phyloP scores from a whole-genome alignment of 2,329 filamentous ascomycete species.

The Monosporascus sp. region DNA sequence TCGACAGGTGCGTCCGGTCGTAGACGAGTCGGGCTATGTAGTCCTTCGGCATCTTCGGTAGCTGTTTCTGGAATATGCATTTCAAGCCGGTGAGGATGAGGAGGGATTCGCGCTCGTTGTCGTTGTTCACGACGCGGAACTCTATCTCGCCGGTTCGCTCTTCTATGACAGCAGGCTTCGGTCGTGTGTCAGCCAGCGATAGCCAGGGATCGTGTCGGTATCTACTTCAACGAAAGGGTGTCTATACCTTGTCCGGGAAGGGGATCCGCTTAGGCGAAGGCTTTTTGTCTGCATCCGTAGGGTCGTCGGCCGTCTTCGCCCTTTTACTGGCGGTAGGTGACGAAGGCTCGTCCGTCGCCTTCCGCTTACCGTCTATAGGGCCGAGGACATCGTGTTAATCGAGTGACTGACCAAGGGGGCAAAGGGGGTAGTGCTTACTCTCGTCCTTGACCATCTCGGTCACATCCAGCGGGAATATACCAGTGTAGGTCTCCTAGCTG shows the following conservation, averaged over 20 bases:
- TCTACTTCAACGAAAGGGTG: background rate
- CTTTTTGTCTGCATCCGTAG: slow-evolving; percentile 43
- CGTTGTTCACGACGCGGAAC: slow-evolving; percentile 97
- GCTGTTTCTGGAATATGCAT: slow-evolving; percentile 96
- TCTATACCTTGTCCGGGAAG: slow-evolving; percentile 76
- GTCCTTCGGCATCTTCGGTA: slow-evolving; percentile 99
- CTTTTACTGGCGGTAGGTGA: slow-evolving; percentile 61
- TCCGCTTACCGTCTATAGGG: slow-evolving; percentile 58
- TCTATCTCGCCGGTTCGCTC: slow-evolving; percentile 93
- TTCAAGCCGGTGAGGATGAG: slow-evolving; percentile 95
- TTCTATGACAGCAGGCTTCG: slow-evolving; percentile 79
- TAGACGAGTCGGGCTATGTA: slow-evolving; percentile 98
- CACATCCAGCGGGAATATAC: background rate
- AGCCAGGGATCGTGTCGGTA: slow-evolving; percentile 6
- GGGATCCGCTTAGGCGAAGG: slow-evolving; percentile 61
- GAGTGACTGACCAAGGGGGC: background rate
- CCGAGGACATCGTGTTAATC: slow-evolving; percentile 3
- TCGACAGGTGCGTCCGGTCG: slow-evolving; percentile 90
- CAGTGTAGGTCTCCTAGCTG: background rate
- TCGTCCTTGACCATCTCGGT: slow-evolving; percentile 35
- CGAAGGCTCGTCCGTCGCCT: slow-evolving; percentile 61
- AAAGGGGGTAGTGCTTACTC: slow-evolving; percentile 22
- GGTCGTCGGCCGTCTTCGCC: slow-evolving; percentile 46
- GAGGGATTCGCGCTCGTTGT: slow-evolving; percentile 77
- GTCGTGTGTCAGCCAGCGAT: slow-evolving; percentile 17